Evolutionary conservation across 169 alveolate species (phyloP).

Genomic region (Plasmodium falciparum): DNA sequence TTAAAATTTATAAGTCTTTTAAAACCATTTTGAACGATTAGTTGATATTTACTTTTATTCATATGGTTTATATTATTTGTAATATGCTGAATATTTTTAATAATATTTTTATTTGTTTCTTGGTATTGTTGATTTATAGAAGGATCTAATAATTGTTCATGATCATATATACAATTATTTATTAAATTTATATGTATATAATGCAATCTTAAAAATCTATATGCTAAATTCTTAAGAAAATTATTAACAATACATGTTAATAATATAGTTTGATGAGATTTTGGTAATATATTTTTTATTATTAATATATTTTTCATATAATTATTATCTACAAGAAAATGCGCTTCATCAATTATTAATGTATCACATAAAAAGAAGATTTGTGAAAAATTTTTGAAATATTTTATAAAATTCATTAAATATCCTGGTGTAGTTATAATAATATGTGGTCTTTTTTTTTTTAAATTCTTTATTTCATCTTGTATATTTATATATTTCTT

Average conservation of each 20-base stretch:
- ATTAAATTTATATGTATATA: conserved; percentile 65
- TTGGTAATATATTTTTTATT: conserved; percentile 58
- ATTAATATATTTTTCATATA: conserved; percentile 50
- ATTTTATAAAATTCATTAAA: conserved; percentile 41
- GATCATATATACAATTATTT: conserved; percentile 55
- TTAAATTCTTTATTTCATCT: conserved; percentile 47
- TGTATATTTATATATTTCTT: conserved; percentile 70
- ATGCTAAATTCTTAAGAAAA: conserved; percentile 55
- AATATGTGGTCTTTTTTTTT: conserved; percentile 66
- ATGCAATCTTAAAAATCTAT: conserved; percentile 63
- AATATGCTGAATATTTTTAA: no score
- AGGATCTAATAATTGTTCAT: neutral
- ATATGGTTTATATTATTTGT: no score
- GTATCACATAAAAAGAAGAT: conserved; percentile 73
- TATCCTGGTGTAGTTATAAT: conserved; percentile 64
- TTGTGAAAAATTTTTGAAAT: conserved; percentile 10
- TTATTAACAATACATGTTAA: conserved; percentile 63
- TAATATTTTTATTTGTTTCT: no score
- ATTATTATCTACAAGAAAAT: conserved; percentile 51
- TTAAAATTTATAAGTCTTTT: no score
- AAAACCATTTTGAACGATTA: no score
- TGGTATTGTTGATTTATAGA: no score
- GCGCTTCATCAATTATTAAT: conserved; percentile 65
- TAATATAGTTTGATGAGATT: conserved; percentile 66
- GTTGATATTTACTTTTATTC: no score